Evolutionary conservation across 2,329 filamentous ascomycete species (phyloP).

Genomic region (Rhinocladiella mackenziei): DNA sequence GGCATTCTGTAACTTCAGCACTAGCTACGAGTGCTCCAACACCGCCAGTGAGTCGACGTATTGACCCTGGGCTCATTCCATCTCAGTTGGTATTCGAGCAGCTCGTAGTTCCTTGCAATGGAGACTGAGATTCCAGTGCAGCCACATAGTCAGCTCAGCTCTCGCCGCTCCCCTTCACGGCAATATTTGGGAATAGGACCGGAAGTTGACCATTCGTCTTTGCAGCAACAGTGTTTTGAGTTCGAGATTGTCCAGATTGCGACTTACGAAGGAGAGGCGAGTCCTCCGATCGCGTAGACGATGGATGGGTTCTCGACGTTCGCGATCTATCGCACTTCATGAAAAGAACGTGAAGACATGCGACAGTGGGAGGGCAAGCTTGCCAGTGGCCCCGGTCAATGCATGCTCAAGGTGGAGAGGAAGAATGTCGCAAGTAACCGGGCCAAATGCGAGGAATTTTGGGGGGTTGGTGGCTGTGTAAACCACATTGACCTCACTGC

Average conservation of each 20-base stretch:
- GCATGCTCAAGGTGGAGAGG: background rate
- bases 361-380: constrained; percentile 2
- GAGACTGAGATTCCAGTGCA: constrained; percentile 5
- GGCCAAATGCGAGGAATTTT: background rate
- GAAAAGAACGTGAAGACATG: constrained; percentile 1
- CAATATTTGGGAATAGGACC: too few species aligned
- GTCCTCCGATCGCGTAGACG: too few species aligned
- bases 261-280: too few species aligned
- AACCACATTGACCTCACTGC: background rate
- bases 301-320: too few species aligned
- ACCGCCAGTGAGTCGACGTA: constrained; percentile 1
- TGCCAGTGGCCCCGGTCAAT: constrained; percentile 14
- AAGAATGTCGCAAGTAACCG: background rate
- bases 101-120: background rate
- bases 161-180: constrained; percentile 9
- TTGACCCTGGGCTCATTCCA: constrained; percentile 4
- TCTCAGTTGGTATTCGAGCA: constrained; percentile 1
- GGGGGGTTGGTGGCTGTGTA: background rate
- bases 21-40: background rate
- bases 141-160: constrained; percentile 4
- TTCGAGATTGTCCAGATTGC: too few species aligned
- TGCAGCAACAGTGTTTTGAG: too few species aligned
- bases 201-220: too few species aligned
- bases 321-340: too few species aligned
- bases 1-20: constrained; percentile 37